These are phyloP conservation scores for Termitomyces sp. DNA, from an alignment of 768 basidiomycete species.

Conservation along the genomic window DNA sequence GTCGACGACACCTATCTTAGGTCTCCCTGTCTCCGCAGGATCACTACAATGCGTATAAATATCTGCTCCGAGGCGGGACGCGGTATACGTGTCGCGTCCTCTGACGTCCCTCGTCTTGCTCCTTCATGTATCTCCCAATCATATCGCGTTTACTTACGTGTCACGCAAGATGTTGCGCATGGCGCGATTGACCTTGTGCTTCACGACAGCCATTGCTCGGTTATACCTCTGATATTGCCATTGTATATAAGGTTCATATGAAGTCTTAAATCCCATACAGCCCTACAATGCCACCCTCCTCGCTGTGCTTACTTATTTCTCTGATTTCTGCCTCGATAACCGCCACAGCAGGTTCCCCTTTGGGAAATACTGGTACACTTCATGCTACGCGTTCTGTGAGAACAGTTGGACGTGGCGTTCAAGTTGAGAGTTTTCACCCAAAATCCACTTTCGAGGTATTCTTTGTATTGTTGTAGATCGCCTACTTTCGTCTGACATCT, in stretches of 20 bases:
- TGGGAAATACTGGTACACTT: neutral
- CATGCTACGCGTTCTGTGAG: constrained; percentile 10
- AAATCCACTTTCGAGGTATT: constrained; percentile 13
- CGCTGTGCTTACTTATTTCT: neutral
- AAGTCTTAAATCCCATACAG: neutral
- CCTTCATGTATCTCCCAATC: constrained; percentile 5
- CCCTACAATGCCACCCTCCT: constrained; percentile 1
- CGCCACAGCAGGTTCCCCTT: neutral
- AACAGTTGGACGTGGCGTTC: constrained; percentile 9
- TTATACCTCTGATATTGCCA: constrained; percentile 6
- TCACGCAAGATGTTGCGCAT: neutral
- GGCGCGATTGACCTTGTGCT: constrained; percentile 4
- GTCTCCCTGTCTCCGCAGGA: too few species aligned
- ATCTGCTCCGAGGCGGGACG: neutral
- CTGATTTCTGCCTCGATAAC: neutral
- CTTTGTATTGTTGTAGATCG: neutral
- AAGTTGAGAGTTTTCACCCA: constrained; percentile 14
- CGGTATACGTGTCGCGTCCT: constrained; percentile 1
- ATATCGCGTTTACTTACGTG: neutral
- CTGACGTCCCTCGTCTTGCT: neutral
- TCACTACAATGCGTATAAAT: neutral
- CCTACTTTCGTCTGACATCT: neutral
- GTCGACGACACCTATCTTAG: neutral
- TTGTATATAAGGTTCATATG: constrained; percentile 4
- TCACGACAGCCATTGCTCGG: constrained; percentile 1